Evolutionary conservation across 371 early-diverging fungal genomes (phyloP), one percentile per base, ranked within the genome.

Genomic region (Mortierella sp.): DNA sequence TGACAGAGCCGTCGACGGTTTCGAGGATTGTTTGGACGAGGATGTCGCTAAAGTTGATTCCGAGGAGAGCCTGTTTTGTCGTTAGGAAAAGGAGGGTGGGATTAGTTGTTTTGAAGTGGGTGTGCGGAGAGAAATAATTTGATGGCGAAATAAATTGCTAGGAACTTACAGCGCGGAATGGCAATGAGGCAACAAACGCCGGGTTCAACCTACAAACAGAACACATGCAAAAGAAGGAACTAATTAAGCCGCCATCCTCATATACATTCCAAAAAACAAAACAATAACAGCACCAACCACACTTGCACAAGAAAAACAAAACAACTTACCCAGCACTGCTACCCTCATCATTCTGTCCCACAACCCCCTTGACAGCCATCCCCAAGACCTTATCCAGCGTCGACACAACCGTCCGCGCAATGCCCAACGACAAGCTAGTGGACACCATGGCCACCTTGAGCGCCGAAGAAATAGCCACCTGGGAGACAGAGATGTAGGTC

Each of bases 11-110:
- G 43, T 85, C 85, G 50, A 85, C 85, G 16, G 79, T 77, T 34
- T 85, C 85, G 46, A 85, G 81, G 59, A 85, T 85, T 6, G 85
- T 81, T n/a, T 85, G 81, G 46, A 85, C 80, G 0, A 85, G 61
- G 44, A 85, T 50, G 21, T 85, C 85, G 67, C 85, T 85, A 59
- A 85, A 85, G 75, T 85, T 85, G 79, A 85, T 85, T 46, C 85
- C 85, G 54, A 85, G 43, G 11, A 85, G 40, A 0, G 85, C 85
- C 84, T 82, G 71, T 6, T 31, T 21, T 6, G 3, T 5, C 9
- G 3, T 26, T 26, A 4, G 53, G 53, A 21, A 16, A 31, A 59
- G 9, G 61, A n/a, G 61, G 37, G 8, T 26, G 26, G 26, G 6
- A 28, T 71, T 31, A 31, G 51, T 31, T 2, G 8, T 13, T 57